Percentiles rank a stretch among this genome's conserved stretches.
Evolutionary conservation across 805 yeast genomes (phyloP).

Genomic region (Monosporozyma unispora): DNA sequence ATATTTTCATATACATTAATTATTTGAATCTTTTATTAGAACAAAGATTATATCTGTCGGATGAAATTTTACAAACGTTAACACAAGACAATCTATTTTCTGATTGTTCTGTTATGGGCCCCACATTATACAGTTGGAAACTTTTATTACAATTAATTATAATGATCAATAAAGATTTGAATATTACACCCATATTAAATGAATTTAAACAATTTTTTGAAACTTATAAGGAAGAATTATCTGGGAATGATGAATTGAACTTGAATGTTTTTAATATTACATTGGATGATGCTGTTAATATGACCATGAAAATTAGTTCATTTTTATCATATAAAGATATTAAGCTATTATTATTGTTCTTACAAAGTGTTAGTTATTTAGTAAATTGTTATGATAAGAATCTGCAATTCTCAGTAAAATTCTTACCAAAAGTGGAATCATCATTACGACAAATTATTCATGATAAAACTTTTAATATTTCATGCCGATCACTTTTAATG

Average conservation of each 20-base stretch:
- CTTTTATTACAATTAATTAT: slow-evolving; percentile 16
- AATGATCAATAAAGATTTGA: slow-evolving; percentile 20
- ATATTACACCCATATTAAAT: slow-evolving; percentile 19
- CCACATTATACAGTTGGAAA: slow-evolving; percentile 19
- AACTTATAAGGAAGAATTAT: not conserved
- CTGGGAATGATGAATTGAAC: slow-evolving; percentile 2
- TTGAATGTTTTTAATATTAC: slow-evolving; percentile 5
- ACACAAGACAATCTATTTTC: slow-evolving; percentile 2
- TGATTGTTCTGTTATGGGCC: slow-evolving; percentile 5
- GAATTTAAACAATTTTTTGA: slow-evolving; percentile 22
- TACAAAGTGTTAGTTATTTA: slow-evolving; percentile 28
- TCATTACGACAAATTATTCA: slow-evolving; percentile 4
- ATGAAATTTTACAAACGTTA: slow-evolving; percentile 2
- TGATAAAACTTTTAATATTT: not conserved
- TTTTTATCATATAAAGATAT: slow-evolving; percentile 21
- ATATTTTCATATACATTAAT: slow-evolving; percentile 11
- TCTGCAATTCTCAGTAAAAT: slow-evolving; percentile 24
- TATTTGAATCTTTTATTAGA: slow-evolving; percentile 15
- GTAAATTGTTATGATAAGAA: slow-evolving; percentile 27
- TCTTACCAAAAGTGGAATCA: slow-evolving; percentile 22
- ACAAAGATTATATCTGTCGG: slow-evolving; percentile 11
- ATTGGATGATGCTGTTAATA: slow-evolving; percentile 8
- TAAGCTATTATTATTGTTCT: slow-evolving; percentile 21
- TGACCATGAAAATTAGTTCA: slow-evolving; percentile 12
- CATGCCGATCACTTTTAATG: not conserved